Evolutionary conservation across 2,329 filamentous ascomycete species (phyloP), one percentile per base, ranked within the genome.

Genomic region (Botryotinia globosa): DNA sequence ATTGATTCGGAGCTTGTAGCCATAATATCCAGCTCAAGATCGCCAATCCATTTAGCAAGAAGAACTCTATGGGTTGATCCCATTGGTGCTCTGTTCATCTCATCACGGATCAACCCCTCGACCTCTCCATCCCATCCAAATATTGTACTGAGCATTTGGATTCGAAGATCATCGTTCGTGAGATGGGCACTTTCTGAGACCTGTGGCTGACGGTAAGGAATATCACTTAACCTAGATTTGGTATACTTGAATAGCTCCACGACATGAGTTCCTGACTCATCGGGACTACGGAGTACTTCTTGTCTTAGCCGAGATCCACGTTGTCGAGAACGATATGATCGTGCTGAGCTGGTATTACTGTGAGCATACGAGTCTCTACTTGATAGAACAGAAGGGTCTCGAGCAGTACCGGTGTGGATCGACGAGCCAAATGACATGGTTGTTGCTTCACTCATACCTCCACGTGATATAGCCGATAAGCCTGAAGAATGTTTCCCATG

Each of bases 41-140:
- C 92, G 22, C 94, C 94, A 0, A 99, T 87, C 96, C 96, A 99
- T 82, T 97, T 97, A 1, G 93, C 88, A 7, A 99, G 87, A 56
- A 98, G 86, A 69, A 98, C 92, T 20, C 92, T 90, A 75, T 89
- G 92, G 2, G 93, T 88, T 8, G 94, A 95, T 10, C 92, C 91
- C 4, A 86, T 82, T 2, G 89, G 86, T 79, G 97, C 93, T 32
- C 91, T 88, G 74, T 86, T 87, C 84, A 97, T 86, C 81, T 99
- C 96, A 80, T 98, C 94, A 16, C 90, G 88, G 71, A 99, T 89
- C 66, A 99, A 83, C 62, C 91, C 90, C 63, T 94, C 88, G 58
- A 95, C 90, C 77, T 97, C 93, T 72, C 91, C 90, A 69, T 95
- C 91, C 94, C 96, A 99, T 4, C 96, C 96, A 81, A 99, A 99